Evolutionary conservation across 2,329 filamentous ascomycete genomes (phyloP), one percentile per base, ranked within the genome.

Genomic region (Penicillium sp.): DNA sequence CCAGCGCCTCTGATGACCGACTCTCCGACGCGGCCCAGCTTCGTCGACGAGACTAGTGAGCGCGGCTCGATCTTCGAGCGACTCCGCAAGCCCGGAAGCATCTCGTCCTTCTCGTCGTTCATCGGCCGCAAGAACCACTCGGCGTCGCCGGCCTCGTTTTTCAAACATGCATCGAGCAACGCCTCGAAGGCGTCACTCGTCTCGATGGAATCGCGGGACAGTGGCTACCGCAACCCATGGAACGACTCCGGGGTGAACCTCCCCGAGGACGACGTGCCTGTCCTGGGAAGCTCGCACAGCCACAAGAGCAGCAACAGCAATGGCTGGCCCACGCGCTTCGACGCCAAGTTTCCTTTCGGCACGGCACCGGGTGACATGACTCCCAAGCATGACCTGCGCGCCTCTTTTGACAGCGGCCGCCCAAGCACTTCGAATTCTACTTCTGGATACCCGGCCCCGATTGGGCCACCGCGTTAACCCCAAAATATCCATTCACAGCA

Each of bases 201-300:
- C 55, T 95, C 89, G 48, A 90, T 96, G 66, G 91, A 97, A 70
- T 96, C 90, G 33, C 89, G 89, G 23, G 86, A 91, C 63, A 95
- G 89, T 72, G 88, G 88, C 54, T 94, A 95, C 67, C 86, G 90
- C 68, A 95, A 96, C 70, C 90, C 90, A 47, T 97, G 91, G 91
- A 96, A 96, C 65, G 91, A 97, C 66, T 94, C 88, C 61, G 91
- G 90, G 58, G 89, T 96, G 62, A 96, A 96, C 64, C 81, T 96
- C 53, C 77, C 86, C 48, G 91, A 96, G 58, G 88, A 95, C 51
- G 89, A 96, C 55, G 58, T 70, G 41, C 74, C 77, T 51, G 64
- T 64, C 51, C 65, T 72, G 43, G 71, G 70, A 42, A 73, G 69
- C 58, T 71, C 63, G 51, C 79, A 80, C 64, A 79, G 80, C 51